These are phyloP conservation scores for Macadamia tetraphylla DNA, from an alignment of 164 flowering plant species.

Conservation along the genomic window DNA sequence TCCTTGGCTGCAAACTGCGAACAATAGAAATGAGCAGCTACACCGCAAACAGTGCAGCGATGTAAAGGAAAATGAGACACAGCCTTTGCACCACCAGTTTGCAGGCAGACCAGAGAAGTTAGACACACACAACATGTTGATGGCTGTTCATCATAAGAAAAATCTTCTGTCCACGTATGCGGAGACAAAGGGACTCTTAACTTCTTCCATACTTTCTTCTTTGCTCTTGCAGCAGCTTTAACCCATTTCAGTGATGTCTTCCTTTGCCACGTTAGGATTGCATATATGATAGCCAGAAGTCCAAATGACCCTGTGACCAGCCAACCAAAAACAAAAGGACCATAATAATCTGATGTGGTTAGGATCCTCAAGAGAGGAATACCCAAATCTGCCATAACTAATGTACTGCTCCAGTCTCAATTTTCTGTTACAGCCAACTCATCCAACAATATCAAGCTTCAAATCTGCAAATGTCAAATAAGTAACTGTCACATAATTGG, in stretches of 20 bases:
- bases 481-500: too few relatives aligned
- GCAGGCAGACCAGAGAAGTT: conserved; percentile 36
- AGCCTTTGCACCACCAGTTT: conserved; percentile 34
- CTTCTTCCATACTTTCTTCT: conserved; percentile 56
- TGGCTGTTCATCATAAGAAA: conserved; percentile 36
- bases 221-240: conserved; percentile 72
- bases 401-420: conserved; percentile 9
- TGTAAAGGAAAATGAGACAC: conserved; percentile 35
- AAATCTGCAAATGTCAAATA: background rate
- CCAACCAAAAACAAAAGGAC: conserved; percentile 39
- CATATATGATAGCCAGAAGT: conserved; percentile 44
- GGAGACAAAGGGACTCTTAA: conserved; percentile 57
- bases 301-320: conserved; percentile 48
- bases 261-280: conserved; percentile 52
- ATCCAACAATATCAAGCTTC: background rate
- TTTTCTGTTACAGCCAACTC: background rate
- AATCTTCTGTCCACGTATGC: conserved; percentile 65
- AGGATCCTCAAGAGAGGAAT: conserved; percentile 31
- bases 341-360: conserved; percentile 23
- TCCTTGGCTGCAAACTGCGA: conserved; percentile 53
- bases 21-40: conserved; percentile 62
- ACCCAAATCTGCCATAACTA: conserved; percentile 29
- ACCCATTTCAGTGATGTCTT: conserved; percentile 56
- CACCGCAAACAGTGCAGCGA: conserved; percentile 74
- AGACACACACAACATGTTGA: conserved; percentile 70